A percentile compares a stretch with the other conserved stretches of the same genome.
Evolutionary conservation across 805 yeast genomes (phyloP).

Genomic region (Yamadazyma ubonensis): DNA sequence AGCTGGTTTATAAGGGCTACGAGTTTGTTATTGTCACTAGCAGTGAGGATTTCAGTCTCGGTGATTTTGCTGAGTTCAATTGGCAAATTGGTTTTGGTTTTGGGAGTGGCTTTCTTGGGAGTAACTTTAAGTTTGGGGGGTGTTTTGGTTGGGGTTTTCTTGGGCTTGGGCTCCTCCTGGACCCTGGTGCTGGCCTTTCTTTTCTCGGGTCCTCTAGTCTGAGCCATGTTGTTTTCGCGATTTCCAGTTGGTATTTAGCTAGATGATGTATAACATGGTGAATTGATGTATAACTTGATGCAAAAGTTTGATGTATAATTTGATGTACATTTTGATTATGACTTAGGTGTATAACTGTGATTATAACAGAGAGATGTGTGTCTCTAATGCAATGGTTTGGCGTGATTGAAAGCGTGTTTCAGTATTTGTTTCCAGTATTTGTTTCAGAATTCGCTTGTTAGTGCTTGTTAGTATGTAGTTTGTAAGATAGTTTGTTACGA

Average conservation of each 20-base stretch:
- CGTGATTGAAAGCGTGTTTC: too few species aligned
- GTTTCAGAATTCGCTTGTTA: too few species aligned
- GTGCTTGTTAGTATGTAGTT: too few species aligned
- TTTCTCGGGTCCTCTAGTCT: conserved; percentile 14
- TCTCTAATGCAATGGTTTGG: too few species aligned
- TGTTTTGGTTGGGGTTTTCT: conserved; percentile 9
- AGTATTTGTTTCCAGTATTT: too few species aligned
- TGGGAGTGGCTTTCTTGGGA: not conserved
- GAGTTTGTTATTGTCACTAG: conserved; percentile 25
- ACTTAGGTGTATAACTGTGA: too few species aligned
- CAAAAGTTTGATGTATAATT: too few species aligned
- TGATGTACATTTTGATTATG: too few species aligned
- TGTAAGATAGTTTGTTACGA: too few species aligned
- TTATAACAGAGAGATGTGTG: too few species aligned
- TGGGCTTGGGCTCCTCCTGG: conserved; percentile 5
- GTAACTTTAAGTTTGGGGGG: not conserved
- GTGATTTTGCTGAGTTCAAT: conserved; percentile 16
- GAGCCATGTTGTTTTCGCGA: conserved; percentile 10
- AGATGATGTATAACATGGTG: not conserved
- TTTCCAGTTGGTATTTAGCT: not conserved
- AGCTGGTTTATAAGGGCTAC: conserved; percentile 30
- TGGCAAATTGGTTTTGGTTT: not conserved
- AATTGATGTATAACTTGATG: too few species aligned
- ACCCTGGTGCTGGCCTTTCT: conserved; percentile 3
- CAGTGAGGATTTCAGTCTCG: conserved; percentile 32